Conservation (phyloP, 2,329 filamentous ascomycete genomes). For the Coleophoma crateriformis region DNA sequence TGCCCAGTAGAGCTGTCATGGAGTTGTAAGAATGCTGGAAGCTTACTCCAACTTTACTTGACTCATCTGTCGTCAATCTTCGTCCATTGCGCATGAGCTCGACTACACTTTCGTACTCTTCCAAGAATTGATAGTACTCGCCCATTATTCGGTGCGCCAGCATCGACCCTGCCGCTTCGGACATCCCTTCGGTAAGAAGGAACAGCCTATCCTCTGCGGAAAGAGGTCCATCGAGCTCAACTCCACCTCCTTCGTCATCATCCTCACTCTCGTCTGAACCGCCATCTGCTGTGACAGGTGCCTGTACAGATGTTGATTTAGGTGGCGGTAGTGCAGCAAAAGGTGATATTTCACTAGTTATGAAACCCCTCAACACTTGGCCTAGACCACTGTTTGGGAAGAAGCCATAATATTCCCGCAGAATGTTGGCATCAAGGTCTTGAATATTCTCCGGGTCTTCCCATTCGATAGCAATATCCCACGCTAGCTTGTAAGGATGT, state of each 20-base stretch:
- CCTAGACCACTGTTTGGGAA: constrained; percentile 82
- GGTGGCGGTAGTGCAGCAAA: constrained; percentile 49
- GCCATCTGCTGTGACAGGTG: constrained; percentile 28
- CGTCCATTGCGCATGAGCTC: constrained; percentile 75
- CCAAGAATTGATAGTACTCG: constrained; percentile 77
- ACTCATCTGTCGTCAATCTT: constrained; percentile 52
- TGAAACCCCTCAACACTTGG: constrained; percentile 75
- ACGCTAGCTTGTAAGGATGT: constrained; percentile 82
- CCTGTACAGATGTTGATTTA: not conserved
- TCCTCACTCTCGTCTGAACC: constrained; percentile 44
- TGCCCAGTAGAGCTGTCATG: constrained; percentile 72
- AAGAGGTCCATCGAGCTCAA: constrained; percentile 49
- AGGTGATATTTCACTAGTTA: constrained; percentile 79
- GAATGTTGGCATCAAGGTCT: constrained; percentile 72
- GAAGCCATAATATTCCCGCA: constrained; percentile 74
- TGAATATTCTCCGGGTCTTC: constrained; percentile 68
- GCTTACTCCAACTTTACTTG: constrained; percentile 59
- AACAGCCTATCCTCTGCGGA: constrained; percentile 74
- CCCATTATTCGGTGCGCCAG: constrained; percentile 79
- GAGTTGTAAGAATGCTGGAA: constrained; percentile 69
- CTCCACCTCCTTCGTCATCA: constrained; percentile 48
- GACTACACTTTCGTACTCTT: constrained; percentile 78
- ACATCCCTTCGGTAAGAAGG: constrained; percentile 72
- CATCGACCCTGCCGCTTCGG: constrained; percentile 59
- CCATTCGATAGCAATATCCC: constrained; percentile 90